Percentiles rank a stretch among this genome's conserved stretches.
Conservation (phyloP, 352 stramenopile species). For the Phytophthora foliorum region DNA sequence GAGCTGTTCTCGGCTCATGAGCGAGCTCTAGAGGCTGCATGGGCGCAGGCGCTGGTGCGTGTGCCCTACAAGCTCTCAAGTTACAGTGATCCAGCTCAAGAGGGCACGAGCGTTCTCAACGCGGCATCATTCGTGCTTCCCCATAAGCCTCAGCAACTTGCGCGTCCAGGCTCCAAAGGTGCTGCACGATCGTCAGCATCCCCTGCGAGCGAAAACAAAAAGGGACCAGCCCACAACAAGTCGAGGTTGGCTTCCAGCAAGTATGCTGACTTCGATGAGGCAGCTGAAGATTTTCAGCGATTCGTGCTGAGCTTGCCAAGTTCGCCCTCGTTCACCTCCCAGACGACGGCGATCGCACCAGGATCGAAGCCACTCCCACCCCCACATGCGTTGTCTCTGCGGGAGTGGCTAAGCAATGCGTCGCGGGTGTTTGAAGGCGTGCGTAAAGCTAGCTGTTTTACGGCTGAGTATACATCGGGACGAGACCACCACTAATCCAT, state of each 20-base stretch:
- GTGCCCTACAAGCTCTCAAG: slow-evolving; percentile 26
- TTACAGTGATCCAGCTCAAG: slow-evolving; percentile 11
- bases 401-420: slow-evolving; percentile 82
- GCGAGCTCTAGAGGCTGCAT: slow-evolving; percentile 46
- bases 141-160: slow-evolving; percentile 21
- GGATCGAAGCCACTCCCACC: slow-evolving; percentile 22
- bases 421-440: slow-evolving; percentile 76
- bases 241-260: slow-evolving; percentile 17
- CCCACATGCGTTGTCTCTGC: slow-evolving; percentile 56
- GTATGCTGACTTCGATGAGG: slow-evolving; percentile 45
- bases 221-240: slow-evolving; percentile 12
- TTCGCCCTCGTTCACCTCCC: slow-evolving; percentile 37
- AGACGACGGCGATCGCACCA: slow-evolving; percentile 2
- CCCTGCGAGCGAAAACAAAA: slow-evolving; percentile 24
- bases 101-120: slow-evolving; percentile 9
- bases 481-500: slow-evolving; percentile 51
- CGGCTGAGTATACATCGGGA: slow-evolving; percentile 52
- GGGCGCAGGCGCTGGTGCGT: slow-evolving; percentile 34
- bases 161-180: slow-evolving; percentile 4
- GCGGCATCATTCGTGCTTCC: slow-evolving; percentile 30
- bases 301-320: slow-evolving; percentile 44
- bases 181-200: not conserved
- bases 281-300: slow-evolving; percentile 37
- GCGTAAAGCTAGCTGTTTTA: slow-evolving; percentile 71
- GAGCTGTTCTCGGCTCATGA: slow-evolving; percentile 47